These are phyloP conservation scores for Microbotryum violaceum DNA, from an alignment of 1,284 basidiomycete species.

Conservation along the genomic window DNA sequence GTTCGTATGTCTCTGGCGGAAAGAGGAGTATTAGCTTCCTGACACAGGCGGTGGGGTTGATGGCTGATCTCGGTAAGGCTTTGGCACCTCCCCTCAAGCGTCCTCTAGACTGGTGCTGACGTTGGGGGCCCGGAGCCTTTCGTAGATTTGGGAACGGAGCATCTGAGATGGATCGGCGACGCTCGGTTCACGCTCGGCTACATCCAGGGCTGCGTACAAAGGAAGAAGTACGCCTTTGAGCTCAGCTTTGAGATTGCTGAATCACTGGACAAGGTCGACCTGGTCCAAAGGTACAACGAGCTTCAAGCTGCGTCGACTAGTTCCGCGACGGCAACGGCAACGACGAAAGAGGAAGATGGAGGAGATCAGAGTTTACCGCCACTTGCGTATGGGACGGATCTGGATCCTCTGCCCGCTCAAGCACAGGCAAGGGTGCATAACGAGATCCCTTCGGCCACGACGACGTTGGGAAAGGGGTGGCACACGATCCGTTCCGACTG, in stretches of 20 bases:
- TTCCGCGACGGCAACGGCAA: background rate
- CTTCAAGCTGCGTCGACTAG: slow-evolving; percentile 43
- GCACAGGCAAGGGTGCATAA: slow-evolving; percentile 20
- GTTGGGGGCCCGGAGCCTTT: background rate
- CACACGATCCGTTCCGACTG: slow-evolving; percentile 61
- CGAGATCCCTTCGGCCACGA: background rate
- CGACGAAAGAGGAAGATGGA: slow-evolving; percentile 39
- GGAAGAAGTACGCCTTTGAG: slow-evolving; percentile 12
- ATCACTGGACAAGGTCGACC: slow-evolving; percentile 45
- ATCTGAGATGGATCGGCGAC: slow-evolving; percentile 89
- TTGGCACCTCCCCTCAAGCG: background rate
- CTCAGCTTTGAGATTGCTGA: slow-evolving; percentile 12
- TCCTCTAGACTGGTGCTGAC: background rate
- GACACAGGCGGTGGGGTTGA: slow-evolving; percentile 76
- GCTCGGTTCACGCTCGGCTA: slow-evolving; percentile 78
- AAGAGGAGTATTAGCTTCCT: slow-evolving; percentile 77
- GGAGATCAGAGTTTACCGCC: slow-evolving; percentile 43
- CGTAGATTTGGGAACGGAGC: slow-evolving; percentile 60
- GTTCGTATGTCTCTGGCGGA: slow-evolving; percentile 63
- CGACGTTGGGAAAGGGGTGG: slow-evolving; percentile 49
- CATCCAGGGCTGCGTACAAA: slow-evolving; percentile 50
- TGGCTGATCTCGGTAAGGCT: slow-evolving; percentile 62
- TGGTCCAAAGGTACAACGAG: slow-evolving; percentile 63
- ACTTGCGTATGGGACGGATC: slow-evolving; percentile 41
- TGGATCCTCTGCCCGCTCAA: slow-evolving; percentile 6